Evolutionary conservation across 192 early-diverging fungal species (phyloP).

Genomic region (Umbelopsis ramanniana): DNA sequence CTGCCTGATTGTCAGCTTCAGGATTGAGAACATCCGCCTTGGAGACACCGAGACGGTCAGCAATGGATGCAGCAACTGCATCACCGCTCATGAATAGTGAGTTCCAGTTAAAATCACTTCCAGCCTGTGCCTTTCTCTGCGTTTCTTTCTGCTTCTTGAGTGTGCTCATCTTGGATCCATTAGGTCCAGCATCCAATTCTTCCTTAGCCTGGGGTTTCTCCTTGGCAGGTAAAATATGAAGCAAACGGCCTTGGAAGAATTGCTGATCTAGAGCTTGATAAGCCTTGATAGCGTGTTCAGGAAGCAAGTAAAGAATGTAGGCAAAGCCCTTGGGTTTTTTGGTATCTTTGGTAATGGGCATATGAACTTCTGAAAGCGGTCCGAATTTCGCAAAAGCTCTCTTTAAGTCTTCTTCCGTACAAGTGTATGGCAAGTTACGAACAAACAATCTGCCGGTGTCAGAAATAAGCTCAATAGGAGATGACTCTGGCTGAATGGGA

Average conservation of each 20-base stretch:
- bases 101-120: conserved; percentile 95
- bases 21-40: conserved; percentile 93
- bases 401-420: conserved; percentile 87
- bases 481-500: conserved; percentile 44
- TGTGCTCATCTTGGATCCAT: conserved; percentile 57
- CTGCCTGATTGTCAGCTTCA: conserved; percentile 87
- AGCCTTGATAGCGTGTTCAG: conserved; percentile 93
- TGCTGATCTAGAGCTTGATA: conserved; percentile 79
- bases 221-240: conserved; percentile 89
- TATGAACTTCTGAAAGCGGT: conserved; percentile 90
- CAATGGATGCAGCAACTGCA: conserved; percentile 94
- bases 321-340: conserved; percentile 95
- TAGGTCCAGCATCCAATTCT: conserved; percentile 49
- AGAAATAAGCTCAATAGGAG: conserved; percentile 72
- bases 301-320: conserved; percentile 86
- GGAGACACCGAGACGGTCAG: conserved; percentile 85
- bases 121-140: conserved; percentile 76
- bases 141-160: conserved; percentile 87
- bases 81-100: conserved; percentile 95
- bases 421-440: conserved; percentile 89
- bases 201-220: conserved; percentile 77
- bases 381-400: conserved; percentile 85
- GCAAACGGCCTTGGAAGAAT: conserved; percentile 90
- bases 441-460: conserved; percentile 97
- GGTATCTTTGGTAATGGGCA: conserved; percentile 91